Percentiles rank a stretch among this genome's conserved stretches.
Conservation (phyloP, 2,329 filamentous ascomycete species). For the Scopulariopsis brevicaulis region DNA sequence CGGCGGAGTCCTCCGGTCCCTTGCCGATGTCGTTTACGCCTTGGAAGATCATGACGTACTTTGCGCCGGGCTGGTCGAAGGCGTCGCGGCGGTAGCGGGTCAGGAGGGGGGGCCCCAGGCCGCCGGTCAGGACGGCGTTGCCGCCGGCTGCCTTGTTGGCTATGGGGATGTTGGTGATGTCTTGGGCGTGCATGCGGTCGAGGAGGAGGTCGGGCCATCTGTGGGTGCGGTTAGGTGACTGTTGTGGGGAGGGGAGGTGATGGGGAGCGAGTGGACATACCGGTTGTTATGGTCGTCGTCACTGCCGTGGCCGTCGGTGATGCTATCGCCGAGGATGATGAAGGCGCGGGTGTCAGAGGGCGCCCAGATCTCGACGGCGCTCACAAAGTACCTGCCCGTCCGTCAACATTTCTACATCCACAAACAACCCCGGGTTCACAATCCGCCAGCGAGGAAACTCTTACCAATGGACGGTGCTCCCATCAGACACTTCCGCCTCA, state of each 20-base stretch:
- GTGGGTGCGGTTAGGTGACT: background rate
- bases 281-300: constrained; percentile 48
- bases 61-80: constrained; percentile 41
- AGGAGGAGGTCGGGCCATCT: constrained; percentile 48
- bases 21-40: constrained; percentile 59
- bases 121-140: constrained; percentile 51
- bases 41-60: constrained; percentile 55
- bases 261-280: constrained; percentile 12
- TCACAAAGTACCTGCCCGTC: constrained; percentile 43
- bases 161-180: constrained; percentile 38
- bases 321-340: constrained; percentile 51
- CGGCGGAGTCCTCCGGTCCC: constrained; percentile 26
- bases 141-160: constrained; percentile 58
- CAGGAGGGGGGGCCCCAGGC: constrained; percentile 50
- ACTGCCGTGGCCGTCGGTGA: constrained; percentile 56
- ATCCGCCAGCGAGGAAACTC: background rate
- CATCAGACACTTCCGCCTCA: constrained; percentile 30
- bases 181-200: constrained; percentile 33
- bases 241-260: background rate
- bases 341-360: constrained; percentile 30
- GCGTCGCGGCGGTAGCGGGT: constrained; percentile 54
- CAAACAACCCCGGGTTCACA: background rate
- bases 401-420: constrained; percentile 4
- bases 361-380: constrained; percentile 44
- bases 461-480: constrained; percentile 26